A percentile compares a stretch with the other conserved stretches of the same genome.
These are phyloP conservation scores for Yamadazyma olivae DNA, from an alignment of 805 yeast species.

Conservation along the genomic window DNA sequence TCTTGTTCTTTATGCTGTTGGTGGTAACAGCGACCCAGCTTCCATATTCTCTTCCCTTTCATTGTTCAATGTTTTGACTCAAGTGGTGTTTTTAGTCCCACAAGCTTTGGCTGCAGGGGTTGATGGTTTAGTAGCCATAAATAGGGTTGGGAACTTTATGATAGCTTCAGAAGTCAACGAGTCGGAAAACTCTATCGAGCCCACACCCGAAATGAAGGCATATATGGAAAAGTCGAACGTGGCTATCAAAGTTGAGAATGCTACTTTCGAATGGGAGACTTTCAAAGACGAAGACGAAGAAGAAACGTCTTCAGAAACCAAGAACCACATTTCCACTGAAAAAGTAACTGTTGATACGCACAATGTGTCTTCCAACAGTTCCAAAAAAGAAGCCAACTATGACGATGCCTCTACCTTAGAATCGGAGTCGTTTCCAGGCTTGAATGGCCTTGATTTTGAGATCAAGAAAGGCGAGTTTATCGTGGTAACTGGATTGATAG, in stretches of 20 bases:
- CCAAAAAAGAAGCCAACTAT: no score
- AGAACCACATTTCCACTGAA: not conserved
- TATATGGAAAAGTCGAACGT: conserved; percentile 15
- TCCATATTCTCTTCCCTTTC: conserved; percentile 67
- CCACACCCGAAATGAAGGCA: conserved; percentile 22
- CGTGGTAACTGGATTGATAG: conserved; percentile 35
- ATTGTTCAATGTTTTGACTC: conserved; percentile 58
- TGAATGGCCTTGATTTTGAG: conserved; percentile 16
- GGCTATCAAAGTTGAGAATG: conserved; percentile 21
- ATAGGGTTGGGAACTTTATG: conserved; percentile 53
- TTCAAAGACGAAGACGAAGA: conserved; percentile 10
- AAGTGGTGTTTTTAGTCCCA: conserved; percentile 67
- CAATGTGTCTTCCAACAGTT: conserved; percentile 3
- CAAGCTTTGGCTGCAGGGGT: conserved; percentile 63
- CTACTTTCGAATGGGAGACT: conserved; percentile 27
- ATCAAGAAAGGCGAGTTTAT: conserved; percentile 31
- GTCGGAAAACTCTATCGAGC: conserved; percentile 19
- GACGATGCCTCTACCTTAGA: not conserved
- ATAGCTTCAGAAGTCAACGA: conserved; percentile 36
- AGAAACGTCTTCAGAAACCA: not conserved
- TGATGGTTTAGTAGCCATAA: conserved; percentile 62
- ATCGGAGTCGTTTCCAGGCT: conserved; percentile 1
- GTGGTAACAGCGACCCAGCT: conserved; percentile 46
- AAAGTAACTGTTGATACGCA: conserved; percentile 21
- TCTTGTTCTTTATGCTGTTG: conserved; percentile 32